These are phyloP conservation scores for Alternaria consortialis DNA, from an alignment of 2,329 filamentous ascomycete species.

Conservation along the genomic window DNA sequence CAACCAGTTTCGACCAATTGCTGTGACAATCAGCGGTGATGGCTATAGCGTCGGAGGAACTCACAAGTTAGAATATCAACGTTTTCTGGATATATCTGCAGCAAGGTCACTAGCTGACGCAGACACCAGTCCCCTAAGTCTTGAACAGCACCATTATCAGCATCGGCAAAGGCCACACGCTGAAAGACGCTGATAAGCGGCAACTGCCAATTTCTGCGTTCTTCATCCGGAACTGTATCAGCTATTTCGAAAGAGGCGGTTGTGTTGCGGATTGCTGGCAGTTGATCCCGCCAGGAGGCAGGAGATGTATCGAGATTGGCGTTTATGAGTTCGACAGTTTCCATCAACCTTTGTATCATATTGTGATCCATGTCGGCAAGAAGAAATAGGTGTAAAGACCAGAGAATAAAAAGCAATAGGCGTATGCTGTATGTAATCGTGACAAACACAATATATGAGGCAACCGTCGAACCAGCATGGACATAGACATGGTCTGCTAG, in stretches of 20 bases:
- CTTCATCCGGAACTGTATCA: conserved; percentile 25
- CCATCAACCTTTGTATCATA: conserved; percentile 23
- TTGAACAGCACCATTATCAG: conserved; percentile 56
- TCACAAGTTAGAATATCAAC: conserved; percentile 55
- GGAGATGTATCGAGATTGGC: conserved; percentile 45
- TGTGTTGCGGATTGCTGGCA: conserved; percentile 30
- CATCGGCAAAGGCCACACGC: conserved; percentile 59
- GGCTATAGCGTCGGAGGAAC: conserved; percentile 9
- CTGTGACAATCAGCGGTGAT: conserved; percentile 39
- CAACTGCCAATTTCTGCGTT: conserved; percentile 33
- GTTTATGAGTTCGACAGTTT: conserved; percentile 45
- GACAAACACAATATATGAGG: background rate
- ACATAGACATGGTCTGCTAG: background rate
- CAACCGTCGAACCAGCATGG: background rate
- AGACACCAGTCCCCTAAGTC: conserved; percentile 63
- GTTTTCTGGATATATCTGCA: conserved; percentile 57
- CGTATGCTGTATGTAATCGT: background rate
- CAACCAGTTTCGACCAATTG: conserved; percentile 62
- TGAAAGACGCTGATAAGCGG: conserved; percentile 56
- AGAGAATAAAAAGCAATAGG: background rate
- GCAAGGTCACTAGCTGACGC: conserved; percentile 57
- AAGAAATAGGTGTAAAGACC: background rate
- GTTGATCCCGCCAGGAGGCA: conserved; percentile 41
- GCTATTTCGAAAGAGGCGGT: conserved; percentile 29
- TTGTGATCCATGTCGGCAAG: conserved; percentile 26